These are phyloP conservation scores for Micractinium sp. DNA, from an alignment of 139 green algal genomes.

Conservation along the genomic window DNA sequence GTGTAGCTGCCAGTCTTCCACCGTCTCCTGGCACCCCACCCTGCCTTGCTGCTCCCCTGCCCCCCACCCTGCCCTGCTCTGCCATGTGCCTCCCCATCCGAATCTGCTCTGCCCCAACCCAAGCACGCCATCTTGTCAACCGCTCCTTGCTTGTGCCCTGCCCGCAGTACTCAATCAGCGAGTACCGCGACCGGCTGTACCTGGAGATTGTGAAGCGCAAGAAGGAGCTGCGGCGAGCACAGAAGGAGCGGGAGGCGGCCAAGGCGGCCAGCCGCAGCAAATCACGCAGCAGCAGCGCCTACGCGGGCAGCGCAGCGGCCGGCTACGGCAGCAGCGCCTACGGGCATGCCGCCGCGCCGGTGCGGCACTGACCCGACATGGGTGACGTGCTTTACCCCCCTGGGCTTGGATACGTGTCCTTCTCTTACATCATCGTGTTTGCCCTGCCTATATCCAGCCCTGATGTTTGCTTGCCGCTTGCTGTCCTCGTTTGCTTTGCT, in stretches of 20 bases:
- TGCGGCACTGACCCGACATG: constrained; percentile 8
- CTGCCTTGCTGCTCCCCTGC: neutral
- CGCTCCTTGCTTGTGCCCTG: neutral
- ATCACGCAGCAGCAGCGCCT: constrained; percentile 15
- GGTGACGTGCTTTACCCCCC: neutral
- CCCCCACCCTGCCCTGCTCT: neutral
- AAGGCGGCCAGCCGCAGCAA: constrained; percentile 23
- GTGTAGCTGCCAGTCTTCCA: neutral
- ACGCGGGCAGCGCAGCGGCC: neutral
- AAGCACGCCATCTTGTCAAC: neutral
- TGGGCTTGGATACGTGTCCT: neutral
- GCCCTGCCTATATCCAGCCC: neutral
- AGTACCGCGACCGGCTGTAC: constrained; percentile 90
- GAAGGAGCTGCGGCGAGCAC: constrained; percentile 74
- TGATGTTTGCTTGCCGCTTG: neutral
- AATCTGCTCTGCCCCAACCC: too few relatives aligned
- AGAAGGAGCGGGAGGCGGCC: constrained; percentile 64
- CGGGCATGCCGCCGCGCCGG: neutral
- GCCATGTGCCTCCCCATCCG: too few relatives aligned
- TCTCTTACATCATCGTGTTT: neutral
- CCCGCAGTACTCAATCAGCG: constrained; percentile 56
- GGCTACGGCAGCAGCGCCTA: constrained; percentile 12
- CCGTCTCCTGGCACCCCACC: neutral
- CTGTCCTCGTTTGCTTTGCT: neutral
- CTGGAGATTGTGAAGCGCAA: constrained; percentile 88